A percentile compares a stretch with the other conserved stretches of the same genome.
Conservation (phyloP, 2,329 filamentous ascomycete genomes). For the Blastomyces silverae region DNA sequence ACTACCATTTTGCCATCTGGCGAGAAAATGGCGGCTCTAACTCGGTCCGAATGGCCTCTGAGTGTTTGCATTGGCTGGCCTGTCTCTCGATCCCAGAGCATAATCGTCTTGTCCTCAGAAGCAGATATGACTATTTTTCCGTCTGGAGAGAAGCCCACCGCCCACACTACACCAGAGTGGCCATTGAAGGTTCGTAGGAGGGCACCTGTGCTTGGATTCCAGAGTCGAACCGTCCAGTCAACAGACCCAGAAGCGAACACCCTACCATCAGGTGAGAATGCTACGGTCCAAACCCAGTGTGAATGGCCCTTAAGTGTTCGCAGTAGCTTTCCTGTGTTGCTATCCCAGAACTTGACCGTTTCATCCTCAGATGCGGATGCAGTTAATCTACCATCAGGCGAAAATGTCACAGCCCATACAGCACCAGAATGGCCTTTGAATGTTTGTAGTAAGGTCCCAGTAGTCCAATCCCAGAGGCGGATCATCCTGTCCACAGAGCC, state of each 20-base stretch:
- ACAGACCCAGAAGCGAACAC: conserved; percentile 24
- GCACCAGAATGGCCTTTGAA: conserved; percentile 19
- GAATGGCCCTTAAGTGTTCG: conserved; percentile 23
- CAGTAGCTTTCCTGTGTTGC: conserved; percentile 11
- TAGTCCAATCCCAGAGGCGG: conserved; percentile 12
- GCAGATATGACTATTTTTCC: conserved; percentile 19
- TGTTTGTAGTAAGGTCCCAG: conserved; percentile 12
- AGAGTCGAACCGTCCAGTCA: conserved; percentile 24
- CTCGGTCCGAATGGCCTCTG: conserved; percentile 13
- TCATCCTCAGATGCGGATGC: conserved; percentile 22
- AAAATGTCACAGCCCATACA: conserved; percentile 22
- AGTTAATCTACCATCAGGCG: conserved; percentile 19
- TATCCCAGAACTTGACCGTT: conserved; percentile 22
- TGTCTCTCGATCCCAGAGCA: conserved; percentile 11
- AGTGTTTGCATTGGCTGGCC: conserved; percentile 9
- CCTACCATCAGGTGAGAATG: conserved; percentile 25
- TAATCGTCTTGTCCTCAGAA: conserved; percentile 15
- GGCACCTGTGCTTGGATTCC: conserved; percentile 19
- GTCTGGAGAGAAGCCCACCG: conserved; percentile 20
- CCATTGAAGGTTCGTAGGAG: conserved; percentile 16
- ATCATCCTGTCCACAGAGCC: conserved; percentile 5
- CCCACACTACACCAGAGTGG: neutral
- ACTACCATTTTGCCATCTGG: conserved; percentile 20
- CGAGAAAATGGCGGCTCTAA: conserved; percentile 18
- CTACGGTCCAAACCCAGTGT: conserved; percentile 19